Evolutionary conservation across 371 early-diverging fungal species (phyloP).

Genomic region (Apophysomyces ossiformis): DNA sequence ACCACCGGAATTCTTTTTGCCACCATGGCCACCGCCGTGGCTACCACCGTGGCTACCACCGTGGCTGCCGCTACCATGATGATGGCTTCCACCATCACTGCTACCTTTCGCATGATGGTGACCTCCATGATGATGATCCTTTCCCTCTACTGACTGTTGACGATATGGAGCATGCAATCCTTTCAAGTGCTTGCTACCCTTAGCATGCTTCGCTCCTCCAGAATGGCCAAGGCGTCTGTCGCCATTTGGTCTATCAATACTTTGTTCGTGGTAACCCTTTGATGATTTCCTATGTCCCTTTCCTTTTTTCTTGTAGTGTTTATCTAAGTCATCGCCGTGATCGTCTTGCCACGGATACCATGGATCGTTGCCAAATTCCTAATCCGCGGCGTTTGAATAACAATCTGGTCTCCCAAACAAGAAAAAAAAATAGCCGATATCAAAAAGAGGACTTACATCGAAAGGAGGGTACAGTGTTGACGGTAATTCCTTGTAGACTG

Average conservation of each 20-base stretch:
- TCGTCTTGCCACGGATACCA: neutral
- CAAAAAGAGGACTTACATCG: neutral
- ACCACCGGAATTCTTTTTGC: neutral
- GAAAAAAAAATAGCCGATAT: neutral
- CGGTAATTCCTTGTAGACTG: slow-evolving; percentile 15
- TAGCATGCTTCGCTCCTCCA: neutral
- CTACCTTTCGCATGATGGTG: neutral
- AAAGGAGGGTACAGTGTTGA: slow-evolving; percentile 12
- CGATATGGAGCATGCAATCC: too few species aligned
- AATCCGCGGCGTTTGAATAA: neutral
- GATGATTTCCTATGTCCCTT: neutral
- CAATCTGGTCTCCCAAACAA: neutral
- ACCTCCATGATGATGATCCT: neutral
- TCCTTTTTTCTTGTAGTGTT: slow-evolving; percentile 3
- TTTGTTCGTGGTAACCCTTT: neutral
- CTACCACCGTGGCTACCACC: neutral
- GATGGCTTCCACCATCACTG: neutral
- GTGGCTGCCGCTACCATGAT: neutral
- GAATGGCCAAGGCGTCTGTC: neutral
- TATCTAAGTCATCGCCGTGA: neutral
- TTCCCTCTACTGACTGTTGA: neutral
- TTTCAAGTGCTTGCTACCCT: too few species aligned
- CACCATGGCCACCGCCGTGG: neutral
- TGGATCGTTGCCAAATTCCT: slow-evolving; percentile 1
- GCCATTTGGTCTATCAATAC: neutral